phyloP scores from a whole-genome alignment of 768 basidiomycete species.

The Cubamyces sp. region DNA sequence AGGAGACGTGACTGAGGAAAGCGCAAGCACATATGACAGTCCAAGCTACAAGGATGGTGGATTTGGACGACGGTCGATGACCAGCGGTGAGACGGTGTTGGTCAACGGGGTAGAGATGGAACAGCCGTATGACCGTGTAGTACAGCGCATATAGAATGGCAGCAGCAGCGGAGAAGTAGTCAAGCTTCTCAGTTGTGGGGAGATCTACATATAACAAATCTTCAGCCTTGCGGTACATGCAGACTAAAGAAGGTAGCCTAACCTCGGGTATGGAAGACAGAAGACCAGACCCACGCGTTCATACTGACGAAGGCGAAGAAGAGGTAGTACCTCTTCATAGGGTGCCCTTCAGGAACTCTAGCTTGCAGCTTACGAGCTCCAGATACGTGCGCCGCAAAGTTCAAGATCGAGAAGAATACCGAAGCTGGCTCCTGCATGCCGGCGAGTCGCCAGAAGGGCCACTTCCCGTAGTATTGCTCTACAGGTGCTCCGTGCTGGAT shows the following conservation, averaged over 20 bases:
- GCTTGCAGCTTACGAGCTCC: constrained; percentile 57
- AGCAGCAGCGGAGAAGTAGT: constrained; percentile 93
- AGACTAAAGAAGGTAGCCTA: constrained; percentile 31
- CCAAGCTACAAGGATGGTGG: constrained; percentile 41
- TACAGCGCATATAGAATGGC: constrained; percentile 85
- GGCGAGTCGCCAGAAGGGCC: constrained; percentile 90
- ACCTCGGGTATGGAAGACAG: constrained; percentile 94
- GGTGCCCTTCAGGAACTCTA: constrained; percentile 57
- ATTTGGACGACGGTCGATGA: constrained; percentile 16
- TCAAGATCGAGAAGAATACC: constrained; percentile 86
- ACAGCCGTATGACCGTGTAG: constrained; percentile 73
- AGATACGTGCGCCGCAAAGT: constrained; percentile 72
- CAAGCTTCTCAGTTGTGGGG: constrained; percentile 83
- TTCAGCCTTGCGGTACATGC: constrained; percentile 11
- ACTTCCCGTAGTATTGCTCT: constrained; percentile 93
- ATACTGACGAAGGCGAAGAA: constrained; percentile 70
- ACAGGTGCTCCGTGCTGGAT: constrained; percentile 45
- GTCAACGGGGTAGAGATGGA: constrained; percentile 63
- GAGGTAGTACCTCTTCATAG: constrained; percentile 71
- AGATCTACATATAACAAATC: constrained; percentile 55
- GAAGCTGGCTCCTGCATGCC: constrained; percentile 96
- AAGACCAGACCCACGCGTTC: constrained; percentile 93
- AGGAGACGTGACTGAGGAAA: constrained; percentile 75
- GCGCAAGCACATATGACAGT: constrained; percentile 53
- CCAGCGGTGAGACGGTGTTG: constrained; percentile 30